phyloP scores from a whole-genome alignment of 805 yeast genomes.

The Diddensiella caesifluorescens region DNA sequence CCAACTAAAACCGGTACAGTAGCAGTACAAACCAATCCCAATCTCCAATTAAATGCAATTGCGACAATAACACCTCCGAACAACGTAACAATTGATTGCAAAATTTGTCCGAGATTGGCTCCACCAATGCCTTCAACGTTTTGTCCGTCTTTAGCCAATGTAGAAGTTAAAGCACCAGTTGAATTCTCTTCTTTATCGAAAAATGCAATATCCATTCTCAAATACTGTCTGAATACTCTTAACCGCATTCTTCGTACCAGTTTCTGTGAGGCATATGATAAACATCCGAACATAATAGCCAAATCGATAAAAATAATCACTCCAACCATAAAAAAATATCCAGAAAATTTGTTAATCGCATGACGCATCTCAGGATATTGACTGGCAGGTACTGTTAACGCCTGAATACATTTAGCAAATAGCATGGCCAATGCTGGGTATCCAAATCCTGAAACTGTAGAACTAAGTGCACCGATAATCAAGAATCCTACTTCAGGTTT shows the following conservation, averaged over 20 bases:
- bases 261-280: slow-evolving; percentile 29
- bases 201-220: slow-evolving; percentile 36
- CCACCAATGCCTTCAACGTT: slow-evolving; percentile 38
- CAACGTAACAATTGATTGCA: slow-evolving; percentile 34
- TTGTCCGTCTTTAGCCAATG: slow-evolving; percentile 37
- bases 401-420: slow-evolving; percentile 33
- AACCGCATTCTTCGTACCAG: slow-evolving; percentile 33
- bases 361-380: slow-evolving; percentile 32
- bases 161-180: slow-evolving; percentile 36
- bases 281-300: slow-evolving; percentile 21
- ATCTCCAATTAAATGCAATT: slow-evolving; percentile 36
- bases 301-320: slow-evolving; percentile 27
- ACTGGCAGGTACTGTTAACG: slow-evolving; percentile 32
- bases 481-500: slow-evolving; percentile 24
- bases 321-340: slow-evolving; percentile 35
- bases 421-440: slow-evolving; percentile 36
- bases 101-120: slow-evolving; percentile 37
- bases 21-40: slow-evolving; percentile 38
- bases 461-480: slow-evolving; percentile 23
- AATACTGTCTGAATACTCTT: slow-evolving; percentile 30
- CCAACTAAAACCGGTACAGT: slow-evolving; percentile 36
- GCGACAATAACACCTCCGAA: slow-evolving; percentile 37
- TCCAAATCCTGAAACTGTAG: slow-evolving; percentile 34
- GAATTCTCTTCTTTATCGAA: slow-evolving; percentile 35
- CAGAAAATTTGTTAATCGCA: slow-evolving; percentile 31